phyloP scores from a whole-genome alignment of 2,329 filamentous ascomycete genomes.

The Pseudocercospora musae region DNA sequence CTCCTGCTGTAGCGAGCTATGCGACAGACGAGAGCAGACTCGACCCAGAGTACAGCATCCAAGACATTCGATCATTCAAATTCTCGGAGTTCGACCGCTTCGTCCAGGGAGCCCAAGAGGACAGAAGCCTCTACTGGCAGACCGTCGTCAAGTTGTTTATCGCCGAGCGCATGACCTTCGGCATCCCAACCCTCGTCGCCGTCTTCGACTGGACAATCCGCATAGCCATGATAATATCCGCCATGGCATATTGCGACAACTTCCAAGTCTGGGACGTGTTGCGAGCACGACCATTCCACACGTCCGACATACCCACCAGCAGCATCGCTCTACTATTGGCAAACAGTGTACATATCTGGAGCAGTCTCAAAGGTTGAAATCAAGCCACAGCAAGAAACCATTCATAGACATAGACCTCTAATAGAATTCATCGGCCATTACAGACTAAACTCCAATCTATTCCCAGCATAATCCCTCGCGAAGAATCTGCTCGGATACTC shows the following conservation, averaged over 20 bases:
- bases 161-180: slow-evolving; percentile 40
- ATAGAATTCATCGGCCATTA: no score
- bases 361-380: slow-evolving; percentile 28
- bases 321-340: slow-evolving; percentile 21
- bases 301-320: slow-evolving; percentile 20
- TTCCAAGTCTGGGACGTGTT: slow-evolving; percentile 27
- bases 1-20: slow-evolving; percentile 40
- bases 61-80: slow-evolving; percentile 38
- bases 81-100: slow-evolving; percentile 42
- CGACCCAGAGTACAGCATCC: slow-evolving; percentile 11
- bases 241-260: slow-evolving; percentile 26
- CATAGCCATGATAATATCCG: slow-evolving; percentile 20
- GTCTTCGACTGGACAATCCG: slow-evolving; percentile 29
- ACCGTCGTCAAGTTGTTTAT: slow-evolving; percentile 42
- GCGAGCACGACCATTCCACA: slow-evolving; percentile 22
- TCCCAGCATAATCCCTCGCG: slow-evolving; percentile 47
- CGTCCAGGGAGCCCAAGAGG: slow-evolving; percentile 26
- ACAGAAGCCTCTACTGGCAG: slow-evolving; percentile 37
- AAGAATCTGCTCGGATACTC: slow-evolving; percentile 64
- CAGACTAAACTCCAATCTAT: slow-evolving; percentile 41
- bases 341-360: slow-evolving; percentile 33
- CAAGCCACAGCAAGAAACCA: background rate
- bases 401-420: background rate
- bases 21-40: slow-evolving; percentile 18
- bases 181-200: slow-evolving; percentile 36